Percentiles rank a stretch among this genome's conserved stretches.
Evolutionary conservation across 1,139 yeast species (phyloP).

Genomic region (Yamadazyma mexicana): DNA sequence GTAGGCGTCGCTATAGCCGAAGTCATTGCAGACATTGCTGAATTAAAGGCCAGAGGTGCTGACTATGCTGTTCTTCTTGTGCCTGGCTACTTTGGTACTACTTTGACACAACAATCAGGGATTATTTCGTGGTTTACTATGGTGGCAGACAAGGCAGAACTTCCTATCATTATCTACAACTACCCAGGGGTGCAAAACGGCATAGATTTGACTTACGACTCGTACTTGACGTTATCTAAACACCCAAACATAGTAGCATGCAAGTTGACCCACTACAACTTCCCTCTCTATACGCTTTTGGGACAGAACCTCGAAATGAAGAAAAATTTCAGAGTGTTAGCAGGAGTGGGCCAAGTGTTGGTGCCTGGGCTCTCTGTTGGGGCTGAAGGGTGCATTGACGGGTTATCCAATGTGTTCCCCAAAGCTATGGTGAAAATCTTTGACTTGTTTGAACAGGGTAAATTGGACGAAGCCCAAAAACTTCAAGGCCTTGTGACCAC

Average conservation of each 20-base stretch:
- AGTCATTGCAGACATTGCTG: slow-evolving; percentile 15
- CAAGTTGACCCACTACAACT: slow-evolving; percentile 42
- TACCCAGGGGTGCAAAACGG: slow-evolving; percentile 50
- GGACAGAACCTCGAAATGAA: slow-evolving; percentile 36
- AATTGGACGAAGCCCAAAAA: slow-evolving; percentile 36
- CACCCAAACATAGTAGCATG: slow-evolving; percentile 43
- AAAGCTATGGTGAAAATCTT: slow-evolving; percentile 38
- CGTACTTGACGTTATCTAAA: slow-evolving; percentile 31
- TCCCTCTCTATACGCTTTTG: slow-evolving; percentile 27
- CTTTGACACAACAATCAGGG: slow-evolving; percentile 35
- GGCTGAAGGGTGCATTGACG: slow-evolving; percentile 46
- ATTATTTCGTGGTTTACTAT: slow-evolving; percentile 38
- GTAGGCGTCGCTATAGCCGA: slow-evolving; percentile 23
- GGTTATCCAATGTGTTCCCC: slow-evolving; percentile 44
- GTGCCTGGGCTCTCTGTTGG: slow-evolving; percentile 46
- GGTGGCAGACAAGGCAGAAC: slow-evolving; percentile 40
- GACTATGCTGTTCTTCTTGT: slow-evolving; percentile 29
- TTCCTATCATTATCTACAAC: slow-evolving; percentile 48
- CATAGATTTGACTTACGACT: slow-evolving; percentile 34
- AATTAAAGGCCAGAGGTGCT: slow-evolving; percentile 24
- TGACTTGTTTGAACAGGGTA: slow-evolving; percentile 25
- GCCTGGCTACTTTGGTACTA: slow-evolving; percentile 34
- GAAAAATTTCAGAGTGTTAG: slow-evolving; percentile 38
- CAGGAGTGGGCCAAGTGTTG: slow-evolving; percentile 49
- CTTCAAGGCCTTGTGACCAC: slow-evolving; percentile 39